Base-by-base conservation (phyloP, 352 stramenopile species). In the Thalassiosira ordinaria region DNA sequence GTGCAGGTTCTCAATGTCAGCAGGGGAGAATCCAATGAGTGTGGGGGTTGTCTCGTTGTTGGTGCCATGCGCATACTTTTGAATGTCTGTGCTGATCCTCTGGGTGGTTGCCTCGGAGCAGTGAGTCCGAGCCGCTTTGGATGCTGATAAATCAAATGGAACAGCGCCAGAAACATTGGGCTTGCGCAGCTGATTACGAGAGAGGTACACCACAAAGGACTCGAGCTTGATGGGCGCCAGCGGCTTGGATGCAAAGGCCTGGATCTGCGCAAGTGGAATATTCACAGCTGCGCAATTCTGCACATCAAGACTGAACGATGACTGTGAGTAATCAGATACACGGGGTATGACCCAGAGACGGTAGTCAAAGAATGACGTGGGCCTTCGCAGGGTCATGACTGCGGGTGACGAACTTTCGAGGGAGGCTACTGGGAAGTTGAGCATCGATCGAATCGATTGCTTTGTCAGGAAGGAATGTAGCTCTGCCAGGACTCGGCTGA, bases 41-140 rank as follows among this genome's bases (percentile, higher is more conserved):
- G 80, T 92, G 0, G 89, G 85, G 0, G 84, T 90, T 46, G 78
- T 92, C 63, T 93, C 89, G 27, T 88, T 88, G 65, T 95, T 95
- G 37, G 83, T 71, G 51, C 85, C 85, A 60, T 91, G 70, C 4
- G 91, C 86, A 80, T 94, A 94, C 62, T 95, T 95, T n/a, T 91
- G 87, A 51, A 98, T 96, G 74, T 99, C 97, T 37, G 97, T 94
- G 2, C 78, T 80, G 2, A 99, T 92, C 22, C 97, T 90, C 65
- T 96, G 94, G 20, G 98, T 92, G 39, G 98, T 94, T 73, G 97
- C 96, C 80, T 97, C 96, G 5, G 96, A 97, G 56, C 96, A 97
- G 47, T 96, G 95, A 18, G 96, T 98, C 75, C 97, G 94, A 14
- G 95, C 44, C 80, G 95, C 59, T 90, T 85, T 95, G 35, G 98